Percentiles rank a stretch among this genome's conserved stretches.
Evolutionary conservation across 208 protist species (phyloP).

Genomic region (Trypanosoma avium): DNA sequence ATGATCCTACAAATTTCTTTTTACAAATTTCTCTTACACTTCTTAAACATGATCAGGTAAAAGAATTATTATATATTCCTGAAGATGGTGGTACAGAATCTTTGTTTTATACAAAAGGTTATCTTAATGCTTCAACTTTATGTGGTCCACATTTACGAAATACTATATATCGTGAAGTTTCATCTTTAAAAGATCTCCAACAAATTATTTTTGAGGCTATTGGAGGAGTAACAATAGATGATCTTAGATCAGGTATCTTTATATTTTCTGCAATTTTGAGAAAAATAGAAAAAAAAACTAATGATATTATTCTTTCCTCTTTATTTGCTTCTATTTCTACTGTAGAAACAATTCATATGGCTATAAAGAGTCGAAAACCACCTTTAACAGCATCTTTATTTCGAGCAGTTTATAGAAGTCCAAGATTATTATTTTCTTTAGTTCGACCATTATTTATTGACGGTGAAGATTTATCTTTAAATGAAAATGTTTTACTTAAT

Average conservation of each 20-base stretch:
- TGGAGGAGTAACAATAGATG: background rate
- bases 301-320: slow-evolving; percentile 46
- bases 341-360: slow-evolving; percentile 25
- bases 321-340: slow-evolving; percentile 22
- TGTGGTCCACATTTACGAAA: slow-evolving; percentile 27
- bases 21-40: slow-evolving; percentile 35
- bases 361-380: slow-evolving; percentile 17
- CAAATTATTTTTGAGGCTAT: background rate
- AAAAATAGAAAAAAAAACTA: background rate
- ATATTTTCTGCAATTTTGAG: slow-evolving; percentile 3
- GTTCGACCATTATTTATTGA: slow-evolving; percentile 14
- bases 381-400: slow-evolving; percentile 33
- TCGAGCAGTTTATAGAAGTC: slow-evolving; percentile 23
- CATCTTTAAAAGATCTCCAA: slow-evolving; percentile 4
- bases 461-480: background rate
- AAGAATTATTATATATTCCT: slow-evolving; percentile 31
- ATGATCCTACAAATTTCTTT: slow-evolving; percentile 8
- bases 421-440: slow-evolving; percentile 22
- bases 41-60: slow-evolving; percentile 43
- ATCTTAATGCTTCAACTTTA: slow-evolving; percentile 22
- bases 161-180: slow-evolving; percentile 17
- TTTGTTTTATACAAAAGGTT: background rate
- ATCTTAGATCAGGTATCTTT: background rate
- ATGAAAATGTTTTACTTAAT: slow-evolving; percentile 19
- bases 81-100: background rate